Conservation (phyloP, 331 rosid genomes). For the Ulmus americana region DNA sequence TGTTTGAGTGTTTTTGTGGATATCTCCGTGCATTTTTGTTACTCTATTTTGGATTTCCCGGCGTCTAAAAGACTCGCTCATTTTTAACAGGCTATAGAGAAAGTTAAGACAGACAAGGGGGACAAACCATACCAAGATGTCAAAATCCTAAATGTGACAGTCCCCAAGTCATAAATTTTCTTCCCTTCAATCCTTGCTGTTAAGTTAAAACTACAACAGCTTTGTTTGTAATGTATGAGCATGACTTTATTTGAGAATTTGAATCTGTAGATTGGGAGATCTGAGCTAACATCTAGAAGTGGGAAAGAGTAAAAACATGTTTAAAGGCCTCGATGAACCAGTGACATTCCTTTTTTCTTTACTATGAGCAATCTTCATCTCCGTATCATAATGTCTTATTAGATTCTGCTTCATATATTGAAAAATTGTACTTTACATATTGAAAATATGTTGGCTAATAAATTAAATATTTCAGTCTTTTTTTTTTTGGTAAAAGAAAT, state of each 20-base stretch:
- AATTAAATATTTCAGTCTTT: too few relatives aligned
- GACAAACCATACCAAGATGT: conserved; percentile 94
- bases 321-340: too few relatives aligned
- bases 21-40: background rate
- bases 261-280: background rate
- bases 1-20: background rate
- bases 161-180: conserved; percentile 70
- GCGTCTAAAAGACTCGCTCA: background rate
- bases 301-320: background rate
- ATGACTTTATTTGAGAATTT: background rate
- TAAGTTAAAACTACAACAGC: background rate
- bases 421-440: too few relatives aligned
- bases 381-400: too few relatives aligned
- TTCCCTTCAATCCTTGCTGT: background rate
- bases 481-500: too few relatives aligned
- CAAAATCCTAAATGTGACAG: conserved; percentile 84
- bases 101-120: conserved; percentile 77
- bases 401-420: too few relatives aligned
- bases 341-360: too few relatives aligned
- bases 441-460: too few relatives aligned
- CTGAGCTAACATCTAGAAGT: background rate
- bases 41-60: background rate
- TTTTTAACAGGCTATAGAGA: conserved; percentile 68
- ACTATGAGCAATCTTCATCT: too few relatives aligned
- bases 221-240: background rate